Evolutionary conservation across 2,329 filamentous ascomycete species (phyloP).

Genomic region (Aspergillus unguis): DNA sequence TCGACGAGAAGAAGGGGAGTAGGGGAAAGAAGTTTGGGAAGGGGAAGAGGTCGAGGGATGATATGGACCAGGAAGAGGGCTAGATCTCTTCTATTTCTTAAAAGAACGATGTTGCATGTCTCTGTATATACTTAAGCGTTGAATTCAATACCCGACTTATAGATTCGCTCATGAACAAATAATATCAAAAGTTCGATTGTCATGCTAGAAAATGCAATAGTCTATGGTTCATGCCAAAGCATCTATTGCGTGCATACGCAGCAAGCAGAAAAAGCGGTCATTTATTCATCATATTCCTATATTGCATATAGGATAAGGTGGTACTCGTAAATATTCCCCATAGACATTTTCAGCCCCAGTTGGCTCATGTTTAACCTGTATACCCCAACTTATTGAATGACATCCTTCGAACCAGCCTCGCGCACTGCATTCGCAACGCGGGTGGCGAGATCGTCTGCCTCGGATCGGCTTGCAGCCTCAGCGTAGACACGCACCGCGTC

Average conservation of each 20-base stretch:
- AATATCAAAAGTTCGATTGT: not conserved
- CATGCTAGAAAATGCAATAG: too few relatives aligned
- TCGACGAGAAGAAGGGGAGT: constrained; percentile 64
- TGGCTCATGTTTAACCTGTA: not conserved
- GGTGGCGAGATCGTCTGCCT: constrained; percentile 85
- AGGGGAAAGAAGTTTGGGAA: constrained; percentile 51
- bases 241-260: not conserved
- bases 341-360: not conserved
- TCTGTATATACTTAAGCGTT: constrained; percentile 2
- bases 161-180: not conserved
- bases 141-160: constrained; percentile 4
- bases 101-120: not conserved
- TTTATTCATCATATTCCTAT: constrained; percentile 17
- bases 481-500: constrained; percentile 95
- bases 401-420: constrained; percentile 45
- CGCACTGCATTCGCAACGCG: constrained; percentile 76
- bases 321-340: constrained; percentile 6
- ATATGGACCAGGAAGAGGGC: constrained; percentile 75
- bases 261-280: constrained; percentile 7
- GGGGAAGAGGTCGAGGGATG: constrained; percentile 55
- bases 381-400: constrained; percentile 13
- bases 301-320: constrained; percentile 12
- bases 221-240: not conserved
- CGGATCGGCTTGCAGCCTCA: constrained; percentile 82
- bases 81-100: constrained; percentile 31